Base-by-base conservation (phyloP, 179 eudicot genomes). In the Amaranthus tricolor region DNA sequence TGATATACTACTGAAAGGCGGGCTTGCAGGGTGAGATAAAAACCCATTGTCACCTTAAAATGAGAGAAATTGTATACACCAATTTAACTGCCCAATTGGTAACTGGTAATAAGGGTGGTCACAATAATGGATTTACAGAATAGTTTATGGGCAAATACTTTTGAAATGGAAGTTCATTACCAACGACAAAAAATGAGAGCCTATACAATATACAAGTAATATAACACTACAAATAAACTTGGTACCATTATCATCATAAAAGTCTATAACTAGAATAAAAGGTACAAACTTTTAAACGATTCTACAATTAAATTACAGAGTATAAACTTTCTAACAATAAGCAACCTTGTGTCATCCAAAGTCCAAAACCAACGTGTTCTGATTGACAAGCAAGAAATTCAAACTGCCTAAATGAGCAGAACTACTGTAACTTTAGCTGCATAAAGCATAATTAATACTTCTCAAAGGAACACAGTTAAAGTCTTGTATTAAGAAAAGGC, bases 311-410 rank as follows among this genome's bases (percentile, higher is more conserved):
- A 11, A 49, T 19, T 0, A 31, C 4, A 4, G 40, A 31, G 40
- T 31, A 14, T 7, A 62, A 6, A 54, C 58, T 62, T 56, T 43
- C 7, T 6, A 68, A 52, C 72, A 68, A 6, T 47, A 20, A 48
- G 44, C 54, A 45, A 47, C 6, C 4, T 56, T 45, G 20, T 3
- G n/a, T 47, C 70, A 66, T 47, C 31, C 52, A 64, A 64, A n/a
- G 51, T 17, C 40, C 40, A 31, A 31, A 31, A 66, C 12, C 76
- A 53, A 49, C 56, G 9, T 14, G 49, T 31, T 24, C 49, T 13
- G 52, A 74, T n/a, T 63, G 48, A 6, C 49, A 43, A 31, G 68
- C 70, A 73, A 2, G 62, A 73, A 7, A 9, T 24, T 40, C 51
- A 51, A 47, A 52, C 11, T 13, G 14, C 17, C 53, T 57, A 16